Evolutionary conservation across 805 yeast genomes (phyloP).

Genomic region (Wickerhamia fluorescens): DNA sequence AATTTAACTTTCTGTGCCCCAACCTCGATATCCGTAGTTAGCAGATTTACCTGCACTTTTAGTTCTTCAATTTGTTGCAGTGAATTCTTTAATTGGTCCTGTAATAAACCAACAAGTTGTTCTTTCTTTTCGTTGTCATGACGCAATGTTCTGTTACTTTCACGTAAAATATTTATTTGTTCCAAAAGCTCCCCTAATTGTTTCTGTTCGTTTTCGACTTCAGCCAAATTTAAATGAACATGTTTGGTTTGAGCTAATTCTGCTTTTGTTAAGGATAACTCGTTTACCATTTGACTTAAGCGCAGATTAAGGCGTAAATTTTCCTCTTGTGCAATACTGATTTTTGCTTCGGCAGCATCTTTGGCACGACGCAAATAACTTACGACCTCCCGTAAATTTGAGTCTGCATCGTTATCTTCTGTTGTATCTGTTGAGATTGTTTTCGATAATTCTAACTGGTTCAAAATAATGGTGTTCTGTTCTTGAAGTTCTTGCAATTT

Average conservation of each 20-base stretch:
- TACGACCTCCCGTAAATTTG: constrained; percentile 39
- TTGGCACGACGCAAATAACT: constrained; percentile 65
- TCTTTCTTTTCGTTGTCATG: constrained; percentile 33
- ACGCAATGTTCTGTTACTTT: constrained; percentile 60
- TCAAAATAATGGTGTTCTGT: constrained; percentile 64
- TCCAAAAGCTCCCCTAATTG: constrained; percentile 47
- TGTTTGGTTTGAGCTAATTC: constrained; percentile 26
- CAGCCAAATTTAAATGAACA: constrained; percentile 16
- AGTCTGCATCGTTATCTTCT: constrained; percentile 4
- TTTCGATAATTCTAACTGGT: constrained; percentile 50
- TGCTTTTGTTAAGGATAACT: constrained; percentile 44
- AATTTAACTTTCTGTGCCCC: constrained; percentile 44
- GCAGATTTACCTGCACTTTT: constrained; percentile 27
- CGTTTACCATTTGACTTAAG: constrained; percentile 39
- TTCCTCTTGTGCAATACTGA: constrained; percentile 37
- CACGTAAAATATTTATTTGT: constrained; percentile 53
- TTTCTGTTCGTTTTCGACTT: constrained; percentile 35
- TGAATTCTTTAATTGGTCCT: constrained; percentile 26
- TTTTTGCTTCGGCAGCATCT: constrained; percentile 58
- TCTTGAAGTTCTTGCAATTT: constrained; percentile 50
- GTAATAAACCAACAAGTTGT: constrained; percentile 27
- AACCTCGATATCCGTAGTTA: constrained; percentile 36
- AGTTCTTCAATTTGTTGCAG: constrained; percentile 38
- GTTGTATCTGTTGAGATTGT: constrained; percentile 5
- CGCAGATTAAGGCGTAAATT: constrained; percentile 45